Evolutionary conservation across 176 grass and related monocot species (phyloP).

Genomic region (Aegilops speltoides): DNA sequence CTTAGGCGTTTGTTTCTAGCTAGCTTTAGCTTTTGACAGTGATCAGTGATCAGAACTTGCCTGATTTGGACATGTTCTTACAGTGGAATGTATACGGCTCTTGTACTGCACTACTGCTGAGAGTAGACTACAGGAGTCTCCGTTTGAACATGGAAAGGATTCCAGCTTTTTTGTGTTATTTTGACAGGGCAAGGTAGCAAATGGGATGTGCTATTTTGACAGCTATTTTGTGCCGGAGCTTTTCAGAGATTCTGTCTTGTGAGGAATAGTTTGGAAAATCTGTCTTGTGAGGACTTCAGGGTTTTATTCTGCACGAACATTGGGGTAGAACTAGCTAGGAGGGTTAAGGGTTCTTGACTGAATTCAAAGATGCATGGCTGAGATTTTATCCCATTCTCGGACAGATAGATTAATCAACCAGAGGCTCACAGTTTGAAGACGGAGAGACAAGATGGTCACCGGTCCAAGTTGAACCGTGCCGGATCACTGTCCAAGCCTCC

Average conservation of each 20-base stretch:
- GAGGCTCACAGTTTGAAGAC: too few species aligned
- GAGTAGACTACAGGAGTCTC: neutral
- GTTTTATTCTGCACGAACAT: neutral
- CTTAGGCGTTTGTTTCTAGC: conserved; percentile 19
- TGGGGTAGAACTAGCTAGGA: neutral
- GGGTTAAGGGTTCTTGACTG: neutral
- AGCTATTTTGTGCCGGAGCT: too few species aligned
- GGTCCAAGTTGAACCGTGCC: neutral
- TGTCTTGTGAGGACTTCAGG: neutral
- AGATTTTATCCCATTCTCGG: neutral
- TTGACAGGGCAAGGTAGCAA: neutral
- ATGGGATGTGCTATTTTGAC: too few species aligned
- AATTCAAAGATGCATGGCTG: too few species aligned
- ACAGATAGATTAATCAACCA: neutral
- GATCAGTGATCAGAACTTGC: conserved; percentile 22
- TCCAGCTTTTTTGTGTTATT: conserved; percentile 17
- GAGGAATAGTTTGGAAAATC: conserved; percentile 15
- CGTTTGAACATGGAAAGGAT: conserved; percentile 48
- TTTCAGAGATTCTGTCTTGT: conserved; percentile 26
- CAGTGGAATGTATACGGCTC: conserved; percentile 24
- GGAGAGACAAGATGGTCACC: neutral
- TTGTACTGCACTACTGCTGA: neutral
- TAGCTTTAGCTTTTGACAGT: conserved; percentile 34
- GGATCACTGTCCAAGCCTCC: too few species aligned
- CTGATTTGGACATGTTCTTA: neutral